These are phyloP conservation scores for Globisporangium spiculum DNA, from an alignment of 352 stramenopile species.

Conservation along the genomic window DNA sequence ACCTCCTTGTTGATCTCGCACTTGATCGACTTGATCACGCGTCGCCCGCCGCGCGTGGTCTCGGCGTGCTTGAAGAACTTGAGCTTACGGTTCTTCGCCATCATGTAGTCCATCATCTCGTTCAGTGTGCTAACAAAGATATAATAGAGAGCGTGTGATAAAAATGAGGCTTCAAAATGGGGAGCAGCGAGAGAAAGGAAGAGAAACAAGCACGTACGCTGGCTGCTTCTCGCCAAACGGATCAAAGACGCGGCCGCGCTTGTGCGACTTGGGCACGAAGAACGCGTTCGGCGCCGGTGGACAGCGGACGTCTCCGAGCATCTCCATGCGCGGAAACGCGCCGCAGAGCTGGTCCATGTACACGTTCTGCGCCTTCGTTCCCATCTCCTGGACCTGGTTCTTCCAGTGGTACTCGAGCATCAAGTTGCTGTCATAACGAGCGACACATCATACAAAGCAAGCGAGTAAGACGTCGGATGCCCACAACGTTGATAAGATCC, in stretches of 20 bases:
- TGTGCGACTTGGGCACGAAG: conserved; percentile 82
- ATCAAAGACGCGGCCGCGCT: conserved; percentile 79
- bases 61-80: conserved; percentile 89
- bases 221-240: conserved; percentile 83
- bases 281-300: conserved; percentile 60
- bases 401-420: conserved; percentile 91
- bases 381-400: conserved; percentile 87
- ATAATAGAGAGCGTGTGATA: conserved; percentile 3
- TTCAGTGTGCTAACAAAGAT: conserved; percentile 52
- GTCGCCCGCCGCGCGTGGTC: conserved; percentile 78
- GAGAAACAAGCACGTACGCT: conserved; percentile 27
- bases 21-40: conserved; percentile 83
- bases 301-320: conserved; percentile 78
- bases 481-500: background rate
- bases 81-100: conserved; percentile 85
- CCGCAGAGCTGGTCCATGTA: conserved; percentile 70
- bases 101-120: conserved; percentile 90
- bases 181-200: background rate
- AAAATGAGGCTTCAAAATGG: background rate
- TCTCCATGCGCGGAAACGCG: conserved; percentile 77
- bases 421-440: conserved; percentile 46
- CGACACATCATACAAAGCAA: background rate
- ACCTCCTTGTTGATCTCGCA: conserved; percentile 89
- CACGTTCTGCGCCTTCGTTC: conserved; percentile 75
- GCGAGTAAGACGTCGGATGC: background rate